Conservation (phyloP, 345 rosid genomes). For the Moringa oleifera region DNA sequence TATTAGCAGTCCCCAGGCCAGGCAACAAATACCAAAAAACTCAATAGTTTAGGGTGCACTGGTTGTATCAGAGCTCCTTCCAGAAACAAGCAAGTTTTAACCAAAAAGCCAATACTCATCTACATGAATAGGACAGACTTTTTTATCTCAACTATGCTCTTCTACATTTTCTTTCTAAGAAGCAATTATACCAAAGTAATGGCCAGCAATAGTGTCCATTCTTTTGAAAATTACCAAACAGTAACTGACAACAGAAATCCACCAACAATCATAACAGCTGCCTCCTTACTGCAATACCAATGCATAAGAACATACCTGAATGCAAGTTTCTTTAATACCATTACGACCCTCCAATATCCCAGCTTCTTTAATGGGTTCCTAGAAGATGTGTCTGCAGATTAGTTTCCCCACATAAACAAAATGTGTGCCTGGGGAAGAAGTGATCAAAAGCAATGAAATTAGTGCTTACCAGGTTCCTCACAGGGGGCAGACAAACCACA, state of each 20-base stretch:
- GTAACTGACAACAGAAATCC: constrained; percentile 5
- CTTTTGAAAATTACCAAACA: no score
- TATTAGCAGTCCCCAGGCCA: background rate
- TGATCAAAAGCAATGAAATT: background rate
- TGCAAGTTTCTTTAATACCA: constrained; percentile 98
- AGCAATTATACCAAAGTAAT: background rate
- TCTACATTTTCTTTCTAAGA: no score
- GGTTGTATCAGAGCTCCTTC: background rate
- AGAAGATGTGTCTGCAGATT: constrained; percentile 18
- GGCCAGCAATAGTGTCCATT: background rate
- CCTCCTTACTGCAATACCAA: constrained; percentile 15
- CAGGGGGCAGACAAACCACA: constrained; percentile 97
- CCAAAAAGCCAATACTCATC: background rate
- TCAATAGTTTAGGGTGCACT: background rate
- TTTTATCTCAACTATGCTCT: no score
- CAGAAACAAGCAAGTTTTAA: background rate
- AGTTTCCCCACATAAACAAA: constrained; percentile 21
- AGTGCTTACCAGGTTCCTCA: constrained; percentile 80
- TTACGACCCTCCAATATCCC: constrained; percentile 99
- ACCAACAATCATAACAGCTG: constrained; percentile 4
- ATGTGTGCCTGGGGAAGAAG: constrained; percentile 13
- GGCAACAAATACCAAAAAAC: background rate
- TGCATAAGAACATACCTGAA: constrained; percentile 56
- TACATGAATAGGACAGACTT: background rate
- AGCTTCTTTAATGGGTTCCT: constrained; percentile 99